A percentile compares a stretch with the other conserved stretches of the same genome.
phyloP scores from a whole-genome alignment of 2,329 filamentous ascomycete genomes.

The Fusarium nygamai region DNA sequence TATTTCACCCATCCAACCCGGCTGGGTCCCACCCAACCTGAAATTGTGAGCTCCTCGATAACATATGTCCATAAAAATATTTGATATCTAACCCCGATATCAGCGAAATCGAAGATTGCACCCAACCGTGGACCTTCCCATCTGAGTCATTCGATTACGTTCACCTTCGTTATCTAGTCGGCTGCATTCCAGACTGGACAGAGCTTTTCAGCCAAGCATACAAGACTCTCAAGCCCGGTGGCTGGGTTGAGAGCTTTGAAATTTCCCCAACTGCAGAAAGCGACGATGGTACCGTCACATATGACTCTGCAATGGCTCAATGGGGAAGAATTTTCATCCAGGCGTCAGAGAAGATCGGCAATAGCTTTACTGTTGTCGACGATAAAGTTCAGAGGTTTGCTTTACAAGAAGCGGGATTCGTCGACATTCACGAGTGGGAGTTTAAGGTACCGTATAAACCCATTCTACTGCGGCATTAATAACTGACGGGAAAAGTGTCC shows the following conservation, averaged over 20 bases:
- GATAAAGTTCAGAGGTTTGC: background rate
- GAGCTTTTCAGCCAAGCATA: background rate
- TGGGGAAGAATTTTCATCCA: background rate
- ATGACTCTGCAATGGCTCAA: background rate
- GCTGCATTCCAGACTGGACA: background rate
- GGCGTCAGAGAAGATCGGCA: background rate
- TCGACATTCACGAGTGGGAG: background rate
- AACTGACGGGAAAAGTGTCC: background rate
- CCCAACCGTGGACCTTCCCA: background rate
- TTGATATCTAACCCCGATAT: background rate
- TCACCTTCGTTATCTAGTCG: background rate
- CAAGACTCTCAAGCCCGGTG: background rate
- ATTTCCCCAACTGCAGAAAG: background rate
- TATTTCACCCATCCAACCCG: background rate
- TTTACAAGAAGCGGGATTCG: background rate
- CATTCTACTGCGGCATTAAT: accelerated
- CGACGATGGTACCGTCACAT: background rate
- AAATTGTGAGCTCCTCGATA: background rate
- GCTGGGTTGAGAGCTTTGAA: background rate
- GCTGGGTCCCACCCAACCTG: background rate
- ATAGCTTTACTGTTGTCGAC: background rate
- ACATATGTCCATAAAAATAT: accelerated
- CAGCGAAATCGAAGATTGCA: background rate
- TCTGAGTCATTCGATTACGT: background rate
- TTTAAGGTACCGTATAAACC: accelerated